These are phyloP conservation scores for Botrytis deweyae DNA, from an alignment of 2,329 filamentous ascomycete genomes.

Conservation along the genomic window DNA sequence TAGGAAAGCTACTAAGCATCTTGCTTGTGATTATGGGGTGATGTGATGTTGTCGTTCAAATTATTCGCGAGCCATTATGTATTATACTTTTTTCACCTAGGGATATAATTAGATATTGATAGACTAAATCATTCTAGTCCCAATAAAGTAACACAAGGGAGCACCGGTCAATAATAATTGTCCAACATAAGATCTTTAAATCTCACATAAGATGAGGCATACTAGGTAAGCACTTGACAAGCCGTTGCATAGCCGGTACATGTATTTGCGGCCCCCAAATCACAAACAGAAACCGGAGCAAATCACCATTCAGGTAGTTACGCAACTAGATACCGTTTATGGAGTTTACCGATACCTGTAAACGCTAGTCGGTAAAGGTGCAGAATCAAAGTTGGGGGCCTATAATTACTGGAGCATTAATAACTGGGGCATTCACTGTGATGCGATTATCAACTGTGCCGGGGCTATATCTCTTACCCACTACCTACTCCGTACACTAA, in stretches of 20 bases:
- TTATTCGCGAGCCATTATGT: neutral
- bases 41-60: neutral
- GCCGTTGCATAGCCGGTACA: neutral
- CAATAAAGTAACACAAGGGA: neutral
- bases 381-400: constrained; percentile 11
- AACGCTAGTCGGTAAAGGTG: neutral
- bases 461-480: neutral
- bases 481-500: neutral
- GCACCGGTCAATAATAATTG: neutral
- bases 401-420: neutral
- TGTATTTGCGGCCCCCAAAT: neutral
- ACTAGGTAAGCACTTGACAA: neutral
- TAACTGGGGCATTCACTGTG: neutral
- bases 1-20: neutral
- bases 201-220: neutral
- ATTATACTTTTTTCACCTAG: neutral
- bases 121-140: neutral
- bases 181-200: neutral
- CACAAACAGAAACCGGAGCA: neutral
- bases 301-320: constrained; percentile 3
- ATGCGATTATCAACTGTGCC: neutral
- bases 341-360: neutral
- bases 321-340: neutral
- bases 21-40: neutral
- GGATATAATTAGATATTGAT: neutral